Percentiles rank a stretch among this genome's conserved stretches.
phyloP scores from a whole-genome alignment of 2,329 filamentous ascomycete species.

The Arthrobotrys pseudoclavata region DNA sequence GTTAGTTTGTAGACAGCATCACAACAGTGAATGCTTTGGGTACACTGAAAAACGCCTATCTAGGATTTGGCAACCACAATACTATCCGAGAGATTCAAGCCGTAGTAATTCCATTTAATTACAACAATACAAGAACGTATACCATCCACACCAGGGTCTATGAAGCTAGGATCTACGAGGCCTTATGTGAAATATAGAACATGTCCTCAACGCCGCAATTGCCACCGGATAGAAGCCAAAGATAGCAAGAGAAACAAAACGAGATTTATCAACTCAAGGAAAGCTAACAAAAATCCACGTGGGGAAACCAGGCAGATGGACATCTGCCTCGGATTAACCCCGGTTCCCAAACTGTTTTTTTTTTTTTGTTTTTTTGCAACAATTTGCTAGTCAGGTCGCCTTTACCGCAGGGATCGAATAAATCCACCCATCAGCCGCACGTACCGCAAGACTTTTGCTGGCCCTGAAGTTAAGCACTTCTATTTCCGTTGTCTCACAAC shows the following conservation, averaged over 20 bases:
- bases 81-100: too few species aligned
- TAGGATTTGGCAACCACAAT: too few species aligned
- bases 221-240: background rate
- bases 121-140: background rate
- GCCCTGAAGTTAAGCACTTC: background rate
- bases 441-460: background rate
- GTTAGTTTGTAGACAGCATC: too few species aligned
- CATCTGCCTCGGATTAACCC: too few species aligned
- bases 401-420: background rate
- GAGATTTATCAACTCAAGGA: background rate
- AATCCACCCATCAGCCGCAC: background rate
- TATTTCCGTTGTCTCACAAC: slow-evolving; percentile 41
- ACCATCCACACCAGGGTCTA: background rate
- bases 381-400: too few species aligned
- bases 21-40: too few species aligned
- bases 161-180: background rate
- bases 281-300: too few species aligned
- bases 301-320: background rate
- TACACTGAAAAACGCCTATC: too few species aligned
- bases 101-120: background rate
- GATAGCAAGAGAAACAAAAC: background rate
- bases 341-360: too few species aligned
- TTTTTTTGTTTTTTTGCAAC: too few species aligned
- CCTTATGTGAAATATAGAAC: background rate
- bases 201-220: slow-evolving; percentile 1